phyloP scores from a whole-genome alignment of 345 rosid species.

The Hibiscus tridactylites region DNA sequence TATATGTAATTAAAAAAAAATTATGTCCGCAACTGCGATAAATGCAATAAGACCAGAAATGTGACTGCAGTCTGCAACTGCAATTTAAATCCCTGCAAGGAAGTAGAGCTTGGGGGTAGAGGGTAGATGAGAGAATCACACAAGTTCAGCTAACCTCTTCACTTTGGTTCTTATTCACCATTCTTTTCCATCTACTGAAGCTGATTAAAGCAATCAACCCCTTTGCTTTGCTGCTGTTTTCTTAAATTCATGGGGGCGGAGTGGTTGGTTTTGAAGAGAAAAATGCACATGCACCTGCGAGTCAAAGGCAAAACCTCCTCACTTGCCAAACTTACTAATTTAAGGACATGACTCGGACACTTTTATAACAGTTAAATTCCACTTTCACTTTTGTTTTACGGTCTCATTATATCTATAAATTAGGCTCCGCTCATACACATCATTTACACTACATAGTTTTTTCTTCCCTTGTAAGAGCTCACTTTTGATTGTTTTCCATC shows the following conservation, averaged over 20 bases:
- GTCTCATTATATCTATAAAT: constrained; percentile 1
- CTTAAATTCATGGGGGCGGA: not conserved
- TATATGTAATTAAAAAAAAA: too few relatives aligned
- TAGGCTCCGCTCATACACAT: not conserved
- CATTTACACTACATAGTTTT: not conserved
- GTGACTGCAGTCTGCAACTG: too few relatives aligned
- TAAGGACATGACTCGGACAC: not conserved
- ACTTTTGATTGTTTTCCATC: not conserved
- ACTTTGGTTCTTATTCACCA: not conserved
- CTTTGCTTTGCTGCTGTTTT: not conserved
- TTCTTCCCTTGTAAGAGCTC: too few relatives aligned
- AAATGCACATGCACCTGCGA: constrained; percentile 21
- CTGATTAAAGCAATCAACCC: not conserved
- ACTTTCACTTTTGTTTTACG: not conserved
- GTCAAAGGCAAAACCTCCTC: constrained; percentile 18
- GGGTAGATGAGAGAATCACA: constrained; percentile 14
- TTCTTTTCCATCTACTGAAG: not conserved
- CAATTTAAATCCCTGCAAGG: too few relatives aligned
- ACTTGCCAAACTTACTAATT: not conserved
- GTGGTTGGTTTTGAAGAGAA: constrained; percentile 11
- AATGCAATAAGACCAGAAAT: too few relatives aligned
- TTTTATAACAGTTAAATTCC: not conserved
- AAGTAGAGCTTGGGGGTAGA: too few relatives aligned
- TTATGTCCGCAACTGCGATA: too few relatives aligned
- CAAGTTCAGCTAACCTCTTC: constrained; percentile 29